Evolutionary conservation across 2,329 filamentous ascomycete genomes (phyloP), one percentile per base, ranked within the genome.

Genomic region (Cordyceps farinosa): DNA sequence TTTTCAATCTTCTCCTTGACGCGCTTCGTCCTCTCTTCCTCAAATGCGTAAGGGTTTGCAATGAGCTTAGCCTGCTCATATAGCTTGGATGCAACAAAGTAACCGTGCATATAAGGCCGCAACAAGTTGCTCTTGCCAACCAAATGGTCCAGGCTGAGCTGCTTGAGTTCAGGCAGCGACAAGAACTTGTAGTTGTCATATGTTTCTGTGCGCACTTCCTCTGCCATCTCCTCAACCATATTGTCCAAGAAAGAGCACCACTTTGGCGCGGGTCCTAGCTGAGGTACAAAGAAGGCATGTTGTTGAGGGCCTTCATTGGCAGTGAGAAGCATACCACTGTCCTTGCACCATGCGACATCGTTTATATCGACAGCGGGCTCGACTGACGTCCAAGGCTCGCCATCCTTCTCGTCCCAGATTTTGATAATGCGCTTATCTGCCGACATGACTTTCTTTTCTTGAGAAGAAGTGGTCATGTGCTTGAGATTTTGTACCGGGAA

Each of bases 111-210:
- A 74, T 99, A 99, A 50, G 95, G 95, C 51, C 94, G 85, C 47
- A 99, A 80, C 27, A 98, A 80, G 71, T 91, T 95, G 34, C 92
- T 96, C 70, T 92, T 93, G 67, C 94, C 94, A 63, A 99, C 84
- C 54, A 99, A 82, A 73, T 98, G 94, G 60, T 91, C 89, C 71
- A 99, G 77, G 73, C 91, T 96, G 68, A 99, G 84, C 42, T 89
- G 86, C 70, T 90, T 90, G 60, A 99, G 82, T 75, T 99, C 93
- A 50, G 91, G 87, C 65, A 92, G 76, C 2, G 94, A 97, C 72
- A 99, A 82, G 85, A 99, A 99, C 78, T 98, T 99, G 86, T 94
- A 98, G 77, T 99, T 98, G 78, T 99, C 95, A 80, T 99, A 99
- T 10, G 95, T 91, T 69, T 95, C 89, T 36, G 89, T 89, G 65